Evolutionary conservation across 2,329 filamentous ascomycete species (phyloP), one percentile per base, ranked within the genome.

Genomic region (Gaeumannomyces tritici): DNA sequence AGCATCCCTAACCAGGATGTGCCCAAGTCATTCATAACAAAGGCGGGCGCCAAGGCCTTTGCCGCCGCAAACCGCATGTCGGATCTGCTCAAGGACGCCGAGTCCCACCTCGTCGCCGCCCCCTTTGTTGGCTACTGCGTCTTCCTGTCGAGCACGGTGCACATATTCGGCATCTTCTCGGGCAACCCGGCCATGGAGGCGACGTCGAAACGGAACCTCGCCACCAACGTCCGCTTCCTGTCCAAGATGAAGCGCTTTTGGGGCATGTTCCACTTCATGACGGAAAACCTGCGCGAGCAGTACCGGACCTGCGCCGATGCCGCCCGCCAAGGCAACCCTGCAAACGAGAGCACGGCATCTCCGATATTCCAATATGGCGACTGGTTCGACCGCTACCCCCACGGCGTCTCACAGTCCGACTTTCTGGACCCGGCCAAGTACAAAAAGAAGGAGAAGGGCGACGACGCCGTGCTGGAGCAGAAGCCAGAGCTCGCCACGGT

Each of bases 201-300:
- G 15, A 83, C 85, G 11, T 91, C 91, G 11, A 96, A 96, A 75
- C 86, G 87, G 66, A 93, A 96, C 69, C 79, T 97, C 21, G 87
- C 89, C 1, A 90, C 88, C 66, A 98, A 96, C 67, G 89, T 98
- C 69, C 90, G 89, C 70, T 98, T 95, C 69, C 77, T 99, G 57
- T 89, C 89, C 62, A 95, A 91, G 74, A 96, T 98, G 90, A 97
- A 96, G 79, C 90, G 90, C 64, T 93, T 95, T 70, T 99, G 95
- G 95, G 95, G 93, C 64, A 96, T 97, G 89, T 97, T 98, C 71
- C 91, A 96, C 72, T 97, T 92, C 77, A 93, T 98, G 83, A 89
- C 91, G 0, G 93, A 98, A 72, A 95, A 93, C 69, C 82, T 97
- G 47, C 92, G 95, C 64, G 89, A 93, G 62, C 86, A 96, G 65